Evolutionary conservation across 176 grass and related monocot species (phyloP).

Genomic region (Musa itinerans): DNA sequence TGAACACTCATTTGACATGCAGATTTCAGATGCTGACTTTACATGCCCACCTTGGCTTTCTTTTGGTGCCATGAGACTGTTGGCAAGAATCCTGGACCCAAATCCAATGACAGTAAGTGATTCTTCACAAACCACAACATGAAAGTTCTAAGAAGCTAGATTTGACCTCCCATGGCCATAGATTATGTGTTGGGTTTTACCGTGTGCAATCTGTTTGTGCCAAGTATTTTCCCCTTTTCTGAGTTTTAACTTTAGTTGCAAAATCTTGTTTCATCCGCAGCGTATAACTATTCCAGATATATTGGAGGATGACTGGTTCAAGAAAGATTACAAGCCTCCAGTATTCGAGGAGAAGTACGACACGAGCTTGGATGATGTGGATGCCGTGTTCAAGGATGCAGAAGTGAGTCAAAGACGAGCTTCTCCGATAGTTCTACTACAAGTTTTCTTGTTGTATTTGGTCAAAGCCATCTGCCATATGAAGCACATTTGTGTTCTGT

Average conservation of each 20-base stretch:
- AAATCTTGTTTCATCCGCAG: slow-evolving; percentile 24
- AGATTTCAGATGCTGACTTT: slow-evolving; percentile 83
- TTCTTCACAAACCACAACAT: not conserved
- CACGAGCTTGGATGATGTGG: slow-evolving; percentile 71
- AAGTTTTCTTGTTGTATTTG: slow-evolving; percentile 21
- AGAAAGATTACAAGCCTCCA: slow-evolving; percentile 77
- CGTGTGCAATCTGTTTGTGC: too few species aligned
- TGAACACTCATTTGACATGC: slow-evolving; percentile 11
- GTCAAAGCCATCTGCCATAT: slow-evolving; percentile 22
- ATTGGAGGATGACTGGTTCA: slow-evolving; percentile 96
- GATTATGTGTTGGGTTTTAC: too few species aligned
- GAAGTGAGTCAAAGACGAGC: slow-evolving; percentile 51
- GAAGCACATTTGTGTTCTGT: not conserved
- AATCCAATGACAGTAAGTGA: slow-evolving; percentile 73
- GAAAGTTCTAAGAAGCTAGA: too few species aligned
- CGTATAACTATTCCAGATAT: slow-evolving; percentile 75
- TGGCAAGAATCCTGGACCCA: slow-evolving; percentile 74
- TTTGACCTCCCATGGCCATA: too few species aligned
- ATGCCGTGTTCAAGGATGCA: slow-evolving; percentile 89
- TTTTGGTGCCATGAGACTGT: slow-evolving; percentile 68
- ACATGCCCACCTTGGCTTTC: slow-evolving; percentile 89
- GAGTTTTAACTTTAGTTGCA: not conserved
- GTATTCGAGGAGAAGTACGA: slow-evolving; percentile 72
- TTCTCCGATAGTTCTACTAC: not conserved
- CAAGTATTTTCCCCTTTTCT: not conserved